These are phyloP conservation scores for Cardamine chenopodiifolia DNA, from an alignment of 345 rosid genomes.

Conservation along the genomic window DNA sequence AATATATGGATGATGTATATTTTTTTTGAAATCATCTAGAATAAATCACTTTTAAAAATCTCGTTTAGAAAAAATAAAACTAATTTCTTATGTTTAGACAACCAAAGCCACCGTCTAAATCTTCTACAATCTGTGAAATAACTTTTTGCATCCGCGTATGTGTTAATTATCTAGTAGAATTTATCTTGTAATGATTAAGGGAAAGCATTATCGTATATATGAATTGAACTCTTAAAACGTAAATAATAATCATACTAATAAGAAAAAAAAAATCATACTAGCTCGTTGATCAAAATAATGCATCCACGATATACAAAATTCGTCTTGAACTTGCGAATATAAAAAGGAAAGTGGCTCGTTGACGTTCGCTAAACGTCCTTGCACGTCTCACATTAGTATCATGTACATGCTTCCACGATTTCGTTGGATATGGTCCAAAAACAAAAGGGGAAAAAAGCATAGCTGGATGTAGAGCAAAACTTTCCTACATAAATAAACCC, in stretches of 20 bases:
- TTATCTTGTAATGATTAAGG: background rate
- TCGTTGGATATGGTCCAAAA: background rate
- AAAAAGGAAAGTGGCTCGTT: conserved; percentile 5
- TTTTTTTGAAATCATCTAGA: no score
- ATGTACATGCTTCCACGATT: conserved; percentile 27
- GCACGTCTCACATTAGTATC: conserved; percentile 16
- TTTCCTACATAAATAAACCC: conserved; percentile 17
- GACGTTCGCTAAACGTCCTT: conserved; percentile 19
- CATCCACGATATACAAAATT: conserved; percentile 1
- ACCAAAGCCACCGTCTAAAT: no score
- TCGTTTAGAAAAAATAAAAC: no score
- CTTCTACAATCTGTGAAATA: no score
- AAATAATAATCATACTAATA: background rate
- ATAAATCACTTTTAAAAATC: no score
- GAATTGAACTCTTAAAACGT: background rate
- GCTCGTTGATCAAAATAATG: background rate
- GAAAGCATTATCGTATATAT: background rate
- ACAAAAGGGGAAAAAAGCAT: background rate
- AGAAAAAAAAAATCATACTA: background rate
- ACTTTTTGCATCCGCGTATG: no score
- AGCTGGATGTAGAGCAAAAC: conserved; percentile 13
- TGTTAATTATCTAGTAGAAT: no score
- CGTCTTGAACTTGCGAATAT: background rate
- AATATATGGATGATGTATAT: no score
- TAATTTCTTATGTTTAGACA: no score